phyloP scores from a whole-genome alignment of 768 basidiomycete genomes.

The Hericium rajendrae region DNA sequence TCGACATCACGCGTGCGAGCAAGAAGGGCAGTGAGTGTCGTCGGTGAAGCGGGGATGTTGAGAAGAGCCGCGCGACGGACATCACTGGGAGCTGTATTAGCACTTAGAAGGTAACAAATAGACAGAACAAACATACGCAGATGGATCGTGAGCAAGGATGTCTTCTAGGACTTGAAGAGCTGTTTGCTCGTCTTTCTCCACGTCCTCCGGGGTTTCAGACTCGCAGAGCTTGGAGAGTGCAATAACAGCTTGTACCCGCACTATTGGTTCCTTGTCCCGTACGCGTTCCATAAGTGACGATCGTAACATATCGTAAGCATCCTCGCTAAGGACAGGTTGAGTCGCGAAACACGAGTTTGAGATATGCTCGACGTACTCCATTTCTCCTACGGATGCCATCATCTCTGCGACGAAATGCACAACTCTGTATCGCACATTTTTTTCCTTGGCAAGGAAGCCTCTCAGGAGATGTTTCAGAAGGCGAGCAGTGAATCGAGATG shows the following conservation, averaged over 20 bases:
- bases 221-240: slow-evolving; percentile 70
- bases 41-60: slow-evolving; percentile 50
- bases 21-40: slow-evolving; percentile 58
- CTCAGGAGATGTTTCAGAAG: slow-evolving; percentile 50
- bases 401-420: slow-evolving; percentile 71
- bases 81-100: slow-evolving; percentile 40
- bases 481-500: slow-evolving; percentile 39
- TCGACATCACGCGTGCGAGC: slow-evolving; percentile 77
- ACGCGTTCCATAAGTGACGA: slow-evolving; percentile 58
- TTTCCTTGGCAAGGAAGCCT: slow-evolving; percentile 83
- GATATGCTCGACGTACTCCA: slow-evolving; percentile 54
- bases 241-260: slow-evolving; percentile 73
- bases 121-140: slow-evolving; percentile 44
- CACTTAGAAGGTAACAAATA: neutral
- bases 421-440: slow-evolving; percentile 72
- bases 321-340: slow-evolving; percentile 44
- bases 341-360: neutral
- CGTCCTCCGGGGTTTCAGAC: slow-evolving; percentile 53
- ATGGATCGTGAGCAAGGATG: slow-evolving; percentile 59
- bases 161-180: slow-evolving; percentile 58
- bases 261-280: slow-evolving; percentile 65
- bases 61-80: slow-evolving; percentile 75
- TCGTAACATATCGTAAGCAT: slow-evolving; percentile 57
- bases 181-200: slow-evolving; percentile 39
- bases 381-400: slow-evolving; percentile 69